These are phyloP conservation scores for Aspergillus sp. DNA, from an alignment of 2,329 filamentous ascomycete genomes.

Conservation along the genomic window DNA sequence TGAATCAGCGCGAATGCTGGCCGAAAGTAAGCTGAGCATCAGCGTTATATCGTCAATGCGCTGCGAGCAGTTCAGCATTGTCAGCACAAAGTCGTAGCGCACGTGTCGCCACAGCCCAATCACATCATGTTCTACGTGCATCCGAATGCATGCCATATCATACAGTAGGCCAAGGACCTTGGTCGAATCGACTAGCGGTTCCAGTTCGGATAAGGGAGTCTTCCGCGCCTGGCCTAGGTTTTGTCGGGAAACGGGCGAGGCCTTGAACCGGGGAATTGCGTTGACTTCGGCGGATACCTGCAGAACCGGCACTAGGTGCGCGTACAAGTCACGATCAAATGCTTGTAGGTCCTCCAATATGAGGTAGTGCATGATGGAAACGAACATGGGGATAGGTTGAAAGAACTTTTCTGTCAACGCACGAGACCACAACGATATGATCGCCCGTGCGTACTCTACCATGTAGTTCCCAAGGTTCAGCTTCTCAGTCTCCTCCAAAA, in stretches of 20 bases:
- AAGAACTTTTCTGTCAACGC: slow-evolving; percentile 58
- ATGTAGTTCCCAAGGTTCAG: slow-evolving; percentile 50
- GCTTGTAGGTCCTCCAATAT: slow-evolving; percentile 42
- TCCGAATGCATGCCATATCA: slow-evolving; percentile 52
- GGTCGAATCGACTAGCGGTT: slow-evolving; percentile 55
- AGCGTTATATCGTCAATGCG: slow-evolving; percentile 58
- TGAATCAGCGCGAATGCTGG: slow-evolving; percentile 54
- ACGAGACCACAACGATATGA: slow-evolving; percentile 58
- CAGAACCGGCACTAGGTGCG: slow-evolving; percentile 42
- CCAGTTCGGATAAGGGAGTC: slow-evolving; percentile 46
- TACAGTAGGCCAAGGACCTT: slow-evolving; percentile 58
- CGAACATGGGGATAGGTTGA: slow-evolving; percentile 45
- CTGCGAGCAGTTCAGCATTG: slow-evolving; percentile 61
- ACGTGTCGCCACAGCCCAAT: slow-evolving; percentile 59
- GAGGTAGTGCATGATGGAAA: slow-evolving; percentile 44
- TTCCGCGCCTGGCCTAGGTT: slow-evolving; percentile 42
- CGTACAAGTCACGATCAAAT: slow-evolving; percentile 40
- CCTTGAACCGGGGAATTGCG: slow-evolving; percentile 53
- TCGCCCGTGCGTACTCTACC: slow-evolving; percentile 51
- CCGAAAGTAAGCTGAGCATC: slow-evolving; percentile 57
- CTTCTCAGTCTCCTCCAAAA: slow-evolving; percentile 54
- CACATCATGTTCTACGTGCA: slow-evolving; percentile 45
- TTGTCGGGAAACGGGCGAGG: slow-evolving; percentile 46
- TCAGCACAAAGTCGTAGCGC: slow-evolving; percentile 58
- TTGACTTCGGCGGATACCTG: slow-evolving; percentile 56